phyloP scores from a whole-genome alignment of 2,329 filamentous ascomycete species.

The Diaporthe velutina region DNA sequence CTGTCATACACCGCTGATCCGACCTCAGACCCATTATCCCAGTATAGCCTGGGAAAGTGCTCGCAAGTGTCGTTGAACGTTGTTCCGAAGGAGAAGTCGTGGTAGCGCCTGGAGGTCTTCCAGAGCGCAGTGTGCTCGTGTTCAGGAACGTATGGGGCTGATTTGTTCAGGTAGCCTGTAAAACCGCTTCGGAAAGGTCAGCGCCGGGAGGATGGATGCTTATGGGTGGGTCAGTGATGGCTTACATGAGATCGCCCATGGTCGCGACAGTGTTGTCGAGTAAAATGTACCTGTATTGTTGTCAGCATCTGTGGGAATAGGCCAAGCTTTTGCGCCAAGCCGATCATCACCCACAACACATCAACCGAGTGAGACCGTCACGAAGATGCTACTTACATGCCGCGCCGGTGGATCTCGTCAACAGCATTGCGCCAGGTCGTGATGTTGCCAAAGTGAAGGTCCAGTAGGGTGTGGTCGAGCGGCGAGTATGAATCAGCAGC shows the following conservation, averaged over 20 bases:
- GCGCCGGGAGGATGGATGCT: slow-evolving; percentile 37
- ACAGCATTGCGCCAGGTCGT: slow-evolving; percentile 68
- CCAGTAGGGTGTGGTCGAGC: slow-evolving; percentile 72
- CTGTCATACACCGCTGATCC: slow-evolving; percentile 58
- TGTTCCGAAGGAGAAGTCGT: slow-evolving; percentile 68
- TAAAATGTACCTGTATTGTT: slow-evolving; percentile 49
- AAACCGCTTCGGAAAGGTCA: slow-evolving; percentile 59
- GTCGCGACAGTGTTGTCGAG: slow-evolving; percentile 76
- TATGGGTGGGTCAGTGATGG: neutral
- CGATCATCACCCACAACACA: neutral
- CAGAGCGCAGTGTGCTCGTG: slow-evolving; percentile 68
- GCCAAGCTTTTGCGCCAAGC: slow-evolving; percentile 29
- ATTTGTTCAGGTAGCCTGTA: slow-evolving; percentile 68
- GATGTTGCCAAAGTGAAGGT: slow-evolving; percentile 72
- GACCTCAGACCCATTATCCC: slow-evolving; percentile 67
- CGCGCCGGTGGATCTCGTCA: slow-evolving; percentile 69
- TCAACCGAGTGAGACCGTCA: neutral
- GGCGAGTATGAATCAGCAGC: slow-evolving; percentile 70
- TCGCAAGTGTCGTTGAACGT: slow-evolving; percentile 64
- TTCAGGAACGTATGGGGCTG: slow-evolving; percentile 64
- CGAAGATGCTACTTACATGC: slow-evolving; percentile 69
- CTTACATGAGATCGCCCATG: slow-evolving; percentile 66
- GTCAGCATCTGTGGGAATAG: slow-evolving; percentile 25
- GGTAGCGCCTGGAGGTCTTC: slow-evolving; percentile 66
- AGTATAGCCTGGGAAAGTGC: slow-evolving; percentile 70